A percentile compares a stretch with the other conserved stretches of the same genome.
Evolutionary conservation across 148 eudicot species (phyloP).

Genomic region (Rheum nobile): DNA sequence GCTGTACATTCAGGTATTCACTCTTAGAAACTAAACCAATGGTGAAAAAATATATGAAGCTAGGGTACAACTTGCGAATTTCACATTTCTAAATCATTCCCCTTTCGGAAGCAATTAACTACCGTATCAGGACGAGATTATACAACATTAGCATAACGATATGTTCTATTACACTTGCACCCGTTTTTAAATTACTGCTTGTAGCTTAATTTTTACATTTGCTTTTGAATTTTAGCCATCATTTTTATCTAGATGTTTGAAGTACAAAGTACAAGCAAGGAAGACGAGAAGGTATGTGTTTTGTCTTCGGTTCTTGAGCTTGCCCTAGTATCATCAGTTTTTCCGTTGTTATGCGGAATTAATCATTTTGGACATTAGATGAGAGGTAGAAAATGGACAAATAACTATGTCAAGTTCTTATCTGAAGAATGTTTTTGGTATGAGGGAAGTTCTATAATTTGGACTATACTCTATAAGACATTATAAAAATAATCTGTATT

Average conservation of each 20-base stretch:
- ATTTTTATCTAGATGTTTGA: constrained; percentile 3
- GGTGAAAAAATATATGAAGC: not conserved
- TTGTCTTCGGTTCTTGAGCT: not conserved
- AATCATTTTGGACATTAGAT: not conserved
- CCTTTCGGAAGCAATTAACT: not conserved
- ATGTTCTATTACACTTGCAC: not conserved
- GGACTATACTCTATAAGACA: not conserved
- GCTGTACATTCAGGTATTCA: not conserved
- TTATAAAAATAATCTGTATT: not conserved
- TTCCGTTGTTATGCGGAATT: not conserved
- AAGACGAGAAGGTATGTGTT: not conserved
- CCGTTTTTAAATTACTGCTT: not conserved
- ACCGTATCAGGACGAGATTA: not conserved
- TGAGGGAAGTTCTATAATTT: not conserved
- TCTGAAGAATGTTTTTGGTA: not conserved
- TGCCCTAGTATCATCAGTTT: not conserved
- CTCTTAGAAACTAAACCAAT: not conserved
- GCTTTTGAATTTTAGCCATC: constrained; percentile 4
- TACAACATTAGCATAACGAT: not conserved
- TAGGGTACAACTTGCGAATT: not conserved
- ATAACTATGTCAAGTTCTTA: not conserved
- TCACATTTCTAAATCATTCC: not conserved
- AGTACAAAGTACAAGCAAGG: constrained; percentile 9
- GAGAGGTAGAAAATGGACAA: not conserved
- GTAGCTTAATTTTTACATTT: not conserved